Evolutionary conservation across 208 protist species (phyloP).

Genomic region (Leishmania mexicana): DNA sequence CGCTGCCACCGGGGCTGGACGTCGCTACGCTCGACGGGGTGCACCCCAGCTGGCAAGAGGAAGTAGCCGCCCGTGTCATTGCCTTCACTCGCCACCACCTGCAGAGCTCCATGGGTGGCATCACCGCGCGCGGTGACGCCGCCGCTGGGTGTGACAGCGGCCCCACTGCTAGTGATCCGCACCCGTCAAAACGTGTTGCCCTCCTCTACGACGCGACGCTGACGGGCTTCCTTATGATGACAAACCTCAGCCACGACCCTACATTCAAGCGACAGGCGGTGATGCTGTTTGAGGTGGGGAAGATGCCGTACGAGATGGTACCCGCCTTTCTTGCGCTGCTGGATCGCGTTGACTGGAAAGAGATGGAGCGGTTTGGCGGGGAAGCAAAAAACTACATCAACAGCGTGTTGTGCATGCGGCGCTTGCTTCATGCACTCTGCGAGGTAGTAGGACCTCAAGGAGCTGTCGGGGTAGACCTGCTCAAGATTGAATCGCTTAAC

Average conservation of each 20-base stretch:
- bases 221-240: constrained; percentile 98
- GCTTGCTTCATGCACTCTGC: constrained; percentile 68
- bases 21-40: constrained; percentile 29
- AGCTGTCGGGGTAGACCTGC: constrained; percentile 75
- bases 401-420: constrained; percentile 78
- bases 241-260: constrained; percentile 90
- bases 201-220: constrained; percentile 96
- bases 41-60: constrained; percentile 64
- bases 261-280: constrained; percentile 91
- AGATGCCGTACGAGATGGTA: constrained; percentile 82
- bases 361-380: constrained; percentile 53
- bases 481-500: constrained; percentile 91
- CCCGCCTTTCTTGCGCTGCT: constrained; percentile 75
- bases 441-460: constrained; percentile 45
- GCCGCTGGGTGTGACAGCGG: not conserved
- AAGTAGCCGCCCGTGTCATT: constrained; percentile 33
- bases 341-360: constrained; percentile 48
- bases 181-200: constrained; percentile 87
- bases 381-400: constrained; percentile 89
- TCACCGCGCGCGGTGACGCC: not conserved
- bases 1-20: constrained; percentile 39
- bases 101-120: constrained; percentile 19
- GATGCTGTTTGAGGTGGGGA: constrained; percentile 92
- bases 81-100: constrained; percentile 26
- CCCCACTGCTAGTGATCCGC: constrained; percentile 11